Evolutionary conservation across 2,329 filamentous ascomycete genomes (phyloP).

Genomic region (Diaporthe humulicola): DNA sequence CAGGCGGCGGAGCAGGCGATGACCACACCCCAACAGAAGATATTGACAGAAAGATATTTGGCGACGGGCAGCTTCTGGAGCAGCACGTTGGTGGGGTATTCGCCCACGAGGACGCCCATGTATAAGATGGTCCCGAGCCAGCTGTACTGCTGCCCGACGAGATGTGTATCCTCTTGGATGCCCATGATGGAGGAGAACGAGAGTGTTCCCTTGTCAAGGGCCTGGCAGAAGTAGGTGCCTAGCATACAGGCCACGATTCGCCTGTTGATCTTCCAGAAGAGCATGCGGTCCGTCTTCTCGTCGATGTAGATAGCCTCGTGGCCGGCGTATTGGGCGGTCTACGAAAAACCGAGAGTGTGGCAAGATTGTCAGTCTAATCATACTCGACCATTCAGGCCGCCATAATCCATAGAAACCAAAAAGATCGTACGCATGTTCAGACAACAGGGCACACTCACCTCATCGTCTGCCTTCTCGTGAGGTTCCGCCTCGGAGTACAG

Average conservation of each 20-base stretch:
- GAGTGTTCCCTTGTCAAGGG: slow-evolving; percentile 49
- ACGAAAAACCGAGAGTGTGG: too few species aligned
- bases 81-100: slow-evolving; percentile 55
- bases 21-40: slow-evolving; percentile 58
- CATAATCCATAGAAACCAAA: background rate
- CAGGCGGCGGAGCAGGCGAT: slow-evolving; percentile 52
- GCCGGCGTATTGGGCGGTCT: slow-evolving; percentile 11
- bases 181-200: slow-evolving; percentile 47
- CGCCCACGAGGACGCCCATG: slow-evolving; percentile 56
- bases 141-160: slow-evolving; percentile 54
- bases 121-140: slow-evolving; percentile 55
- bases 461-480: slow-evolving; percentile 7
- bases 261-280: slow-evolving; percentile 64
- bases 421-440: too few species aligned
- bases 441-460: background rate
- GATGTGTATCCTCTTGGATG: slow-evolving; percentile 46
- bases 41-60: slow-evolving; percentile 53
- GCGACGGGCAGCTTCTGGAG: slow-evolving; percentile 55
- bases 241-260: slow-evolving; percentile 64
- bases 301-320: slow-evolving; percentile 56
- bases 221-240: slow-evolving; percentile 61
- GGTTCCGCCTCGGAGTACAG: background rate
- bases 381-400: background rate
- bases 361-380: background rate
- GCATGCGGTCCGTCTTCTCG: slow-evolving; percentile 61